These are phyloP conservation scores for Geotrichum phurueaensis DNA, from an alignment of 1,139 yeast genomes.

Conservation along the genomic window DNA sequence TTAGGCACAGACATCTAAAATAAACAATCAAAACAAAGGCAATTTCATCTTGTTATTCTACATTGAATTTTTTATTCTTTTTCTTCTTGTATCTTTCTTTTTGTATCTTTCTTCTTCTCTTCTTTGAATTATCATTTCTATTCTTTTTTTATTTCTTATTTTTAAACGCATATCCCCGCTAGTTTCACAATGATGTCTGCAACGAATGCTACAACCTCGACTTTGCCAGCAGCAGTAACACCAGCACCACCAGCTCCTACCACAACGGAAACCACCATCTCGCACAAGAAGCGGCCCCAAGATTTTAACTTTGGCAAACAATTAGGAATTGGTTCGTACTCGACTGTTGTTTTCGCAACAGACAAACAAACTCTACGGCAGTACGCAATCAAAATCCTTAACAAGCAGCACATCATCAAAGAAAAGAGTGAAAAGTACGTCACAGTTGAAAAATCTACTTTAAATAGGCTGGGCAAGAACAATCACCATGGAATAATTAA, in stretches of 20 bases:
- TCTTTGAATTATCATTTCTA: too few relatives aligned
- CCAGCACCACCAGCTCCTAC: neutral
- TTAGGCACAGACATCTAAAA: neutral
- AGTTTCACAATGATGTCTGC: neutral
- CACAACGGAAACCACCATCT: constrained; percentile 22
- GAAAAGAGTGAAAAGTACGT: constrained; percentile 94
- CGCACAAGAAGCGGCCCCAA: constrained; percentile 46
- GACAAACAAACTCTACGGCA: constrained; percentile 64
- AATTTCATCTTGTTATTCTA: too few relatives aligned
- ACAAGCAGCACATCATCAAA: constrained; percentile 86
- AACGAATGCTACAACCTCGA: neutral
- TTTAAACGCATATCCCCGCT: neutral
- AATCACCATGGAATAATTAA: constrained; percentile 84
- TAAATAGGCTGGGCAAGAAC: constrained; percentile 59
- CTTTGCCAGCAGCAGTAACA: neutral
- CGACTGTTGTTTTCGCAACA: constrained; percentile 83
- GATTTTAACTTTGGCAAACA: constrained; percentile 84
- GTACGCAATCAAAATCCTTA: constrained; percentile 85
- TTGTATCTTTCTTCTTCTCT: neutral
- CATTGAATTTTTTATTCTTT: neutral
- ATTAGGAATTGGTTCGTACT: constrained; percentile 93
- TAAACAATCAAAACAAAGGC: neutral
- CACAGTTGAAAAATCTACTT: constrained; percentile 87
- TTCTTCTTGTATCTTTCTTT: neutral
- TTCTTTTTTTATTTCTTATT: too few relatives aligned